phyloP scores from a whole-genome alignment of 768 basidiomycete species.

The Mycena albidolilacea region DNA sequence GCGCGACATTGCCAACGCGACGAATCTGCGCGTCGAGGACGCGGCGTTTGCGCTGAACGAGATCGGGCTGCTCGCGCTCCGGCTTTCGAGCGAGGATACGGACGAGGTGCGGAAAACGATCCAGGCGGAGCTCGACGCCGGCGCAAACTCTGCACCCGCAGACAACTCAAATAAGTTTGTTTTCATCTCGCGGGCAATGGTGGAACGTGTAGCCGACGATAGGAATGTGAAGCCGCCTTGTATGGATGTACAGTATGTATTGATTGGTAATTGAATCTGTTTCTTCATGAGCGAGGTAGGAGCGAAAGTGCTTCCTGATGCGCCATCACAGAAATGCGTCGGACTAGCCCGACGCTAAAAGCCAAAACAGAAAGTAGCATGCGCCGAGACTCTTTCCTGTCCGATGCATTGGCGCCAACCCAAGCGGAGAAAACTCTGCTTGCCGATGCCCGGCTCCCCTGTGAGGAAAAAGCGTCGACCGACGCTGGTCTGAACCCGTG shows the following conservation, averaged over 20 bases:
- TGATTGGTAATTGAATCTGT: constrained; percentile 12
- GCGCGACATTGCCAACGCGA: constrained; percentile 82
- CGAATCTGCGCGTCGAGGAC: constrained; percentile 88
- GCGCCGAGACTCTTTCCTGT: too few relatives aligned
- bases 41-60: constrained; percentile 91
- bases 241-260: constrained; percentile 57
- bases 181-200: constrained; percentile 74
- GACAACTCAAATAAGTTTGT: constrained; percentile 64
- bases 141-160: constrained; percentile 60
- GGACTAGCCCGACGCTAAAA: too few relatives aligned
- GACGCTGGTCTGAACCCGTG: too few relatives aligned
- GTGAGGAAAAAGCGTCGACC: too few relatives aligned
- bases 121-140: constrained; percentile 26
- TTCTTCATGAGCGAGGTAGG: not conserved
- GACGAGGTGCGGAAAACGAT: constrained; percentile 43
- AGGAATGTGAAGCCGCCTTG: constrained; percentile 81
- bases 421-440: too few relatives aligned
- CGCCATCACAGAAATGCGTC: too few relatives aligned
- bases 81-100: constrained; percentile 49
- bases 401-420: too few relatives aligned
- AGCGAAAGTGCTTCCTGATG: too few relatives aligned
- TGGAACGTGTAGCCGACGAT: constrained; percentile 76
- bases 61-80: constrained; percentile 78
- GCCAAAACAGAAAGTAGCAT: too few relatives aligned
- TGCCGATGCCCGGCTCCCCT: too few relatives aligned